Evolutionary conservation across 495 filamentous ascomycete genomes (phyloP), one percentile per base, ranked within the genome.

Genomic region (Barbatosphaeria neglecta): DNA sequence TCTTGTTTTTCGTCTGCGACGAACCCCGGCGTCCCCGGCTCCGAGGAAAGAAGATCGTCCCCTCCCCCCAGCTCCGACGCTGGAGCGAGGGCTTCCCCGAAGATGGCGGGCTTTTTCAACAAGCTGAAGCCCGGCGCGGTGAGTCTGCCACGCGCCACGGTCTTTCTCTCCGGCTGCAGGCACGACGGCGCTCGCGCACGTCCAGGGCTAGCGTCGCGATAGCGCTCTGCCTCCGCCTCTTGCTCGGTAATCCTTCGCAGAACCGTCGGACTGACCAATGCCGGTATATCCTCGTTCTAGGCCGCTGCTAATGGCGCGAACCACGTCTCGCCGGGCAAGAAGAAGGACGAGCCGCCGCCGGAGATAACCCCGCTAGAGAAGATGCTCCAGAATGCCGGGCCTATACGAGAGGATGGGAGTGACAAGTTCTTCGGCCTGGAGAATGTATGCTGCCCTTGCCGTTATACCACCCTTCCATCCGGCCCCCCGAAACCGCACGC

Each of bases 381-480:
- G 70, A 77, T 87, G 63, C 65, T 96, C 24, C 74, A 77, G 50
- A 85, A 89, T 61, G 77, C 87, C 43, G 87, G 88, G 11, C 74
- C 88, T 1, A 66, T 90, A 48, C 77, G 88, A 49, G 68, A 69
- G 31, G 90, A 98, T 70, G 92, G 93, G 18, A 96, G 85, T 63
- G 92, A 98, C 66, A 95, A 95, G 72, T 97, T 94, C 67, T 97
- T 90, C 70, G 92, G 93, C 3, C 82, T 97, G 72, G 92, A 97
- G 66, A 98, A 98, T 70, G 89, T 96, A 72, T 73, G 86, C 15
- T 35, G 13, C 31, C 65, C 13, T 31, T 18, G 22, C 19, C 45
- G 11, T 25, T 37, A 44, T 49, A 47, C 22, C 22, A 43, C 41
- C 22, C 27, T 22, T 8, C 19, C 22, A 20, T 39, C 47, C n/a